Base-by-base conservation (phyloP, 108 stramenopile species). In the Epithemia pelagica region DNA sequence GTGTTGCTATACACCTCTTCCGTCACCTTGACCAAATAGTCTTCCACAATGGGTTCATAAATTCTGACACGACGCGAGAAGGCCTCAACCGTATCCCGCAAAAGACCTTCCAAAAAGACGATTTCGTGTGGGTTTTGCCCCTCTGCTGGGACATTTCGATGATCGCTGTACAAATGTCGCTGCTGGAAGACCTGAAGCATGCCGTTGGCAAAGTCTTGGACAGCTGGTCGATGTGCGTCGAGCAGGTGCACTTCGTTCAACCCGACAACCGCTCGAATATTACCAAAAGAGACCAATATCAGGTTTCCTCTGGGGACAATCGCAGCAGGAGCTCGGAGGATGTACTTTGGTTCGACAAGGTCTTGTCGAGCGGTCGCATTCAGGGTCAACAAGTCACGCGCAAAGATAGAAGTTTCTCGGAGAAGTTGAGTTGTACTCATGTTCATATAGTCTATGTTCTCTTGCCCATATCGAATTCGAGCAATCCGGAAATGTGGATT, bases 1-100 rank as follows among this genome's bases (percentile, higher is more conserved):
- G 82, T 72, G 32, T 85, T 80, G 32, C 83, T 80, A 62, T 86
- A 84, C 19, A 83, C 81, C 66, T 91, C 89, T 52, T 82, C 70
- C 0, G 81, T 51, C 19, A 87, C 86, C 52, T 75, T 70, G 64
- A 74, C 77, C 68, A 91, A 73, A 25, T 92, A 68, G 7, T 81
- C 74, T 30, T 90, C 83, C 0, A 95, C 90, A 61, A 95, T 90
- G 2, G 94, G 94, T 61, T 91, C 89, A 69, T 87, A 90, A n/a
- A 95, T 66, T 2, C 77, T 74, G 10, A 95, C 73, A 32, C 94
- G 65, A 58, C 90, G 73, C 54, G 67, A 73, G 68, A 79, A 95
- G 26, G 85, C 84, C 55, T 86, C 86, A 23, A 88, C 87, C 0
- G 87, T 81, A 67, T 87, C 86, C 20, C 76, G 61, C 57, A 95